phyloP scores from a whole-genome alignment of 805 yeast species.

The Teunomyces funiuensis region DNA sequence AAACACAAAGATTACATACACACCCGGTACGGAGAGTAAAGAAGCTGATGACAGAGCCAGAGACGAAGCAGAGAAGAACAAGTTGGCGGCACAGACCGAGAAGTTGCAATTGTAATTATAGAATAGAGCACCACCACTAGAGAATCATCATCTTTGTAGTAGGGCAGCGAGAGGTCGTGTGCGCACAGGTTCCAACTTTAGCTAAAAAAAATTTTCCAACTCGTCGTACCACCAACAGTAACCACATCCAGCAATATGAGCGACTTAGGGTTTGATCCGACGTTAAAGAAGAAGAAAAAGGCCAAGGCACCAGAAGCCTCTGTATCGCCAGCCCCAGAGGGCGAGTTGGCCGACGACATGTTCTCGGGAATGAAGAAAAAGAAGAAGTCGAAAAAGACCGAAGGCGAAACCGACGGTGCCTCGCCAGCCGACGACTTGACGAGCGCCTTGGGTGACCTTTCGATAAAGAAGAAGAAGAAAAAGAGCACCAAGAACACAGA shows the following conservation, averaged over 20 bases:
- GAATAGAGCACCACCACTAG: constrained; percentile 2
- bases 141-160: no score
- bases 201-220: constrained; percentile 9
- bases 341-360: constrained; percentile 51
- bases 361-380: constrained; percentile 74
- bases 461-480: constrained; percentile 76
- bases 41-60: constrained; percentile 39
- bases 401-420: constrained; percentile 23
- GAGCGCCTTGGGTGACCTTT: constrained; percentile 39
- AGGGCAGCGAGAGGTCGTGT: constrained; percentile 5
- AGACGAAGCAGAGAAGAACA: constrained; percentile 40
- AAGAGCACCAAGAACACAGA: constrained; percentile 55
- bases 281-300: constrained; percentile 80
- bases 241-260: constrained; percentile 27
- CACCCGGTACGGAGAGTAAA: constrained; percentile 44
- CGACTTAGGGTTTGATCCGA: constrained; percentile 70
- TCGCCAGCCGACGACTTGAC: constrained; percentile 32
- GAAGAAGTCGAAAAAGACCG: constrained; percentile 64
- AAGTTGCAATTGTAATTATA: constrained; percentile 20
- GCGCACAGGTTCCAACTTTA: constrained; percentile 4
- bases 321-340: constrained; percentile 33
- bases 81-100: constrained; percentile 24
- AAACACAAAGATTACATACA: constrained; percentile 43
- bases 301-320: constrained; percentile 44
- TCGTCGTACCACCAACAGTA: not conserved